Conservation (phyloP, 1,139 yeast genomes). For the Diutina mesorugosa region DNA sequence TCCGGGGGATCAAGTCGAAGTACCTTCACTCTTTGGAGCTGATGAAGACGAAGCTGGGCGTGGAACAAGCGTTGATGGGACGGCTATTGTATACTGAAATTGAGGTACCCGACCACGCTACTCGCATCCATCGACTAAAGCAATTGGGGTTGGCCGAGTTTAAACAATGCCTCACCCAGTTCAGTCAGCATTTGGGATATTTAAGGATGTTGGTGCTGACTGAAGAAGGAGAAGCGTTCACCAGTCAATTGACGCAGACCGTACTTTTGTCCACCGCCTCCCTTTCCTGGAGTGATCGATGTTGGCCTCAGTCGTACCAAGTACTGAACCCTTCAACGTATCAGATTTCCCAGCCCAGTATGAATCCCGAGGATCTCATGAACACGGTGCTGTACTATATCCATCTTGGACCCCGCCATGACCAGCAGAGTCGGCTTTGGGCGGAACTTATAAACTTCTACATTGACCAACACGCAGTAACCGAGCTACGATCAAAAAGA, state of each 20-base stretch:
- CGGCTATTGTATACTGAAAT: conserved; percentile 40
- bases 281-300: background rate
- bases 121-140: conserved; percentile 25
- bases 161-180: background rate
- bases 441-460: conserved; percentile 32
- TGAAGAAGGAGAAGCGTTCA: conserved; percentile 9
- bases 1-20: conserved; percentile 4
- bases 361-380: conserved; percentile 30
- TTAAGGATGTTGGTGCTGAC: conserved; percentile 6
- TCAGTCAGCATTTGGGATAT: conserved; percentile 6
- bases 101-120: conserved; percentile 32
- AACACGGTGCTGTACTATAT: conserved; percentile 37
- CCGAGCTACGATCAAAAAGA: conserved; percentile 35
- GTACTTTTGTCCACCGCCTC: background rate
- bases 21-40: background rate
- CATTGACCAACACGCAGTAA: conserved; percentile 24
- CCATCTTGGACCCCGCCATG: conserved; percentile 38
- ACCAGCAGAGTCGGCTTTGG: conserved; percentile 17
- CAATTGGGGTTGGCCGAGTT: conserved; percentile 14
- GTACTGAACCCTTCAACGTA: conserved; percentile 3
- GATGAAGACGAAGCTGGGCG: conserved; percentile 11
- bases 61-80: conserved; percentile 32
- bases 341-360: conserved; percentile 23
- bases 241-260: conserved; percentile 13
- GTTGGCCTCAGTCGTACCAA: background rate